Conservation (phyloP, 805 yeast genomes). For the Yarrowia sp. region DNA sequence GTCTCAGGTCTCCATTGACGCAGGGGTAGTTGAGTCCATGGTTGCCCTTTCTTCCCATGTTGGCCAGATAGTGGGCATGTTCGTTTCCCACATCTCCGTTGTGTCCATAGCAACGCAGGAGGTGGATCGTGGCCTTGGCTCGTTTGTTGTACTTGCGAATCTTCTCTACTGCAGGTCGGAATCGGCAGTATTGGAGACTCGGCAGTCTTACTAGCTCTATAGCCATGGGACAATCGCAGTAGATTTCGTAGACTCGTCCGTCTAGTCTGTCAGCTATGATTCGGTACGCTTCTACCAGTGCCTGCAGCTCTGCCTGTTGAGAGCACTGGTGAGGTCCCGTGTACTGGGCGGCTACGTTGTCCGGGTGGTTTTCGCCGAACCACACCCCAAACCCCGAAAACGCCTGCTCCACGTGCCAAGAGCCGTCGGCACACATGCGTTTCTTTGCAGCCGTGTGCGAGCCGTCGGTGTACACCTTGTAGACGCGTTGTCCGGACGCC, state of each 20-base stretch:
- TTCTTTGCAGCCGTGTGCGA: background rate
- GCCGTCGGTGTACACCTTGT: constrained; percentile 1
- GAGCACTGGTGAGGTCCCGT: background rate
- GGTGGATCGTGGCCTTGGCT: background rate
- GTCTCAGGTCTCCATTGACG: background rate
- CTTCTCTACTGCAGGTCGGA: background rate
- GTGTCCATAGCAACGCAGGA: background rate
- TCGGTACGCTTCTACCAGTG: background rate
- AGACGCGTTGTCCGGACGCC: too few species aligned
- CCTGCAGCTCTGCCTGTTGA: background rate
- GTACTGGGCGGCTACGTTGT: background rate
- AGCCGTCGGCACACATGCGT: too few species aligned
- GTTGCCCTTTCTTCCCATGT: background rate
- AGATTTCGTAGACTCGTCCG: background rate
- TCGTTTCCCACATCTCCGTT: background rate
- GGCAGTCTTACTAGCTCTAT: background rate
- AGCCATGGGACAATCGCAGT: background rate
- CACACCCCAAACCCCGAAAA: background rate
- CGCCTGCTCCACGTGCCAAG: too few species aligned
- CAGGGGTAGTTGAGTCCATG: background rate
- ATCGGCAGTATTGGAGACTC: background rate
- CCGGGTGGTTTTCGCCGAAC: constrained; percentile 8
- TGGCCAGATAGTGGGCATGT: background rate
- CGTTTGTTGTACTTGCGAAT: background rate
- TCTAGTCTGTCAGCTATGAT: background rate